These are phyloP conservation scores for Talaromyces sp. DNA, from an alignment of 2,329 filamentous ascomycete species.

Conservation along the genomic window DNA sequence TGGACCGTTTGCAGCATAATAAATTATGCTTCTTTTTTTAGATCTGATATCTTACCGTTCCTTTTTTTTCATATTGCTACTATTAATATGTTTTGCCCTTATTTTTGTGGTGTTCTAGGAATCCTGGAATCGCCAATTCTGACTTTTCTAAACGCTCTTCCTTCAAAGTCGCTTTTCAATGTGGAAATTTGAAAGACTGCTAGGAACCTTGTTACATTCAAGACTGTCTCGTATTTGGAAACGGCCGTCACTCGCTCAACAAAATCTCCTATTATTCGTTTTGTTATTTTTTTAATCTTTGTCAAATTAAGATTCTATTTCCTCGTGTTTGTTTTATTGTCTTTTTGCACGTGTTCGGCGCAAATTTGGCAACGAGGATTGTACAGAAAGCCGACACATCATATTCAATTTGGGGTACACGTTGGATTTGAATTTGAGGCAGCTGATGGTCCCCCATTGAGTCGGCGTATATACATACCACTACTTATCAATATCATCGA, in stretches of 20 bases:
- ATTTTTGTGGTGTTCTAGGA: not conserved
- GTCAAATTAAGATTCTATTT: not conserved
- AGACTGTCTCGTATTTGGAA: not conserved
- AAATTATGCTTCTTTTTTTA: not conserved
- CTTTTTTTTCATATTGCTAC: conserved; percentile 1
- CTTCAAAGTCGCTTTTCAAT: not conserved
- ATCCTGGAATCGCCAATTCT: not conserved
- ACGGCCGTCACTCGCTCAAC: conserved; percentile 9
- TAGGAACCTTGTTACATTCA: not conserved
- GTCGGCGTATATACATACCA: not conserved
- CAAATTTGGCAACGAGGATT: not conserved
- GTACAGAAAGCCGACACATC: not conserved
- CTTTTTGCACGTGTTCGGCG: not conserved
- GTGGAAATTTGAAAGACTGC: not conserved
- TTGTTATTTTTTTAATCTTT: not conserved
- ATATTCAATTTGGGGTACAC: not conserved
- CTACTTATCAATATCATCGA: not conserved
- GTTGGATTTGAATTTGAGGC: not conserved
- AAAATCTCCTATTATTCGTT: not conserved
- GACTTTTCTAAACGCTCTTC: not conserved
- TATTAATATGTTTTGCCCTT: conserved; percentile 7
- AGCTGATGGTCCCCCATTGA: not conserved
- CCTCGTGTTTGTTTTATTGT: not conserved
- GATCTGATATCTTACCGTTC: conserved; percentile 2
- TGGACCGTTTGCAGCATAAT: not conserved